phyloP scores from a whole-genome alignment of 305 asterid species.

The Stenogyne calaminthoides region DNA sequence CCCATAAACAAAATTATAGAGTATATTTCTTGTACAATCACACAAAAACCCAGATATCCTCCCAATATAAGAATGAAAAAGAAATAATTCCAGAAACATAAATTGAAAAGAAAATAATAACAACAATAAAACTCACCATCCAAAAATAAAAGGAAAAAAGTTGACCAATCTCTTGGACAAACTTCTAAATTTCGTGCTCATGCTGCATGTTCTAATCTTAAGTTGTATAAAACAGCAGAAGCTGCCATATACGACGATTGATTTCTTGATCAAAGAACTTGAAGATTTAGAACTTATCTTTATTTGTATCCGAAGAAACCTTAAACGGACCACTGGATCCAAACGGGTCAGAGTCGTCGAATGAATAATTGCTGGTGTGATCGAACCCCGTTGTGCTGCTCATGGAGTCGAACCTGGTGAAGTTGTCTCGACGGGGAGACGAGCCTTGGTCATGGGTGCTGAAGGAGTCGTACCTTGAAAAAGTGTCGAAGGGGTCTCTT shows the following conservation, averaged over 20 bases:
- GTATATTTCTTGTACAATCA: constrained; percentile 28
- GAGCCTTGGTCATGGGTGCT: neutral
- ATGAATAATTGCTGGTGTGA: neutral
- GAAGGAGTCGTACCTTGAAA: neutral
- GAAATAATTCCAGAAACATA: constrained; percentile 32
- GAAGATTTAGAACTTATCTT: constrained; percentile 49
- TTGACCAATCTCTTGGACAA: neutral
- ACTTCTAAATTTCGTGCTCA: neutral
- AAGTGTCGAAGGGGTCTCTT: neutral
- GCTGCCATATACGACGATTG: neutral
- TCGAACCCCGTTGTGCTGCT: neutral
- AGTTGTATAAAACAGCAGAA: constrained; percentile 25
- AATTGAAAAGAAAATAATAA: constrained; percentile 1
- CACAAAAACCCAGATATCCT: constrained; percentile 12
- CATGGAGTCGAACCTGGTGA: neutral
- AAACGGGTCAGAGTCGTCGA: neutral
- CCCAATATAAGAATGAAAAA: constrained; percentile 20
- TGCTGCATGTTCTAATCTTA: constrained; percentile 19
- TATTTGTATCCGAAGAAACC: constrained; percentile 46
- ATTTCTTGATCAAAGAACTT: constrained; percentile 32
- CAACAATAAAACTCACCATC: neutral
- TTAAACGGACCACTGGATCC: neutral
- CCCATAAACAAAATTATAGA: constrained; percentile 26
- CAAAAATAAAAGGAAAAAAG: constrained; percentile 5
- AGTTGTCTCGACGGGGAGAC: neutral